Evolutionary conservation across 2,329 filamentous ascomycete genomes (phyloP).

Genomic region (Mycosphaerella sp.): DNA sequence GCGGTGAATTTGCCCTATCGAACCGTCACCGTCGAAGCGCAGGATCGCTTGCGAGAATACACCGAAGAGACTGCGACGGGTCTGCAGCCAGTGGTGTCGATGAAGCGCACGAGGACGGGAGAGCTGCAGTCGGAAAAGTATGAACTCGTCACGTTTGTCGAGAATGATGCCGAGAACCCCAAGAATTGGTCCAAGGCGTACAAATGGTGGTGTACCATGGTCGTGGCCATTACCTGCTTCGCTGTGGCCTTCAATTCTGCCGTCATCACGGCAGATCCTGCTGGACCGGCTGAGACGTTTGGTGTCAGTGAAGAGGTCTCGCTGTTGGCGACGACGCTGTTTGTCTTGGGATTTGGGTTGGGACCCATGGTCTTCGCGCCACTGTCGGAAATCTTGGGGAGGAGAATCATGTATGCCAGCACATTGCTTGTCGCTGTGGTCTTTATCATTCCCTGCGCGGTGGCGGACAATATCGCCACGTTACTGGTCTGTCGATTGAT

Average conservation of each 20-base stretch:
- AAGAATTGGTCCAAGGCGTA: conserved; percentile 28
- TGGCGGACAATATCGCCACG: conserved; percentile 50
- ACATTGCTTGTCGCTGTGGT: conserved; percentile 48
- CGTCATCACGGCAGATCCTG: conserved; percentile 71
- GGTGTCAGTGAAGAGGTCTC: conserved; percentile 64
- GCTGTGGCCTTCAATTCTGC: conserved; percentile 52
- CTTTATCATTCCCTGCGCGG: conserved; percentile 53
- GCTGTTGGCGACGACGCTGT: conserved; percentile 54
- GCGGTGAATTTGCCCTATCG: conserved; percentile 23
- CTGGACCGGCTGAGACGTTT: conserved; percentile 58
- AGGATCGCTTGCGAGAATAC: conserved; percentile 25
- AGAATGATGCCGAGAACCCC: conserved; percentile 40
- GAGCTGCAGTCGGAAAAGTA: conserved; percentile 36
- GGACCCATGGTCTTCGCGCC: conserved; percentile 43
- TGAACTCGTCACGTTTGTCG: conserved; percentile 63
- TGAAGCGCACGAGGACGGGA: conserved; percentile 24
- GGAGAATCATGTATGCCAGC: conserved; percentile 46
- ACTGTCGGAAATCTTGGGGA: conserved; percentile 53
- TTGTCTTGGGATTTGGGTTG: conserved; percentile 30
- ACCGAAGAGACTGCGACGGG: conserved; percentile 24
- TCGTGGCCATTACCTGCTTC: conserved; percentile 57
- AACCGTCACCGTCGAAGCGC: conserved; percentile 19
- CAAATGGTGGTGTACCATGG: conserved; percentile 57
- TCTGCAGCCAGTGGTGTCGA: conserved; percentile 24
- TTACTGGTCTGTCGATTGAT: conserved; percentile 52